Evolutionary conservation across 78 protist species (phyloP).

Genomic region (Speleostelium caveatum): DNA sequence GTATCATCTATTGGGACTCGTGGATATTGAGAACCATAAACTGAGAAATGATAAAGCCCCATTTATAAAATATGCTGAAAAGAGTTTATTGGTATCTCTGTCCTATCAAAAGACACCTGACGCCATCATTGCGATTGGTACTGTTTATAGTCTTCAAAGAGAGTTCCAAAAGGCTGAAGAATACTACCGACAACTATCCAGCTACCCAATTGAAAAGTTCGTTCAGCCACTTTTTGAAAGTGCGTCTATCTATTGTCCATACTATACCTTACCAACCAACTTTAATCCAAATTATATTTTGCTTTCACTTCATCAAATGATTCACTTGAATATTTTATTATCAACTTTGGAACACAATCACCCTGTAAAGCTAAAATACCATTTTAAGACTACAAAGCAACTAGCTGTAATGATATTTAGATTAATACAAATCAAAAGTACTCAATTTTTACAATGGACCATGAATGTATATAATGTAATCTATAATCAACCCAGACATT

Average conservation of each 20-base stretch:
- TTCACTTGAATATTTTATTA: not conserved
- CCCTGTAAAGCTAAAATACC: not conserved
- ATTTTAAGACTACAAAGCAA: not conserved
- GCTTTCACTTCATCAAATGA: not conserved
- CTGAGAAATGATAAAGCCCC: not conserved
- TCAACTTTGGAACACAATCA: not conserved
- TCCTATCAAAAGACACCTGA: slow-evolving; percentile 3
- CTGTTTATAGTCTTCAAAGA: slow-evolving; percentile 12
- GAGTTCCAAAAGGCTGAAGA: not conserved
- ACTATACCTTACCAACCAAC: not conserved
- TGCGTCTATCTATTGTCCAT: slow-evolving; percentile 30
- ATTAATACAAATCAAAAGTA: not conserved
- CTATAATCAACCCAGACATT: no score
- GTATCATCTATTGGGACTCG: slow-evolving; percentile 49
- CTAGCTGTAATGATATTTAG: not conserved
- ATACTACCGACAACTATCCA: not conserved
- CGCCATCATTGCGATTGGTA: not conserved
- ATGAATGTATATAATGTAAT: no score
- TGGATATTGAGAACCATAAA: slow-evolving; percentile 38
- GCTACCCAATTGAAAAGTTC: not conserved
- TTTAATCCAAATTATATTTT: not conserved
- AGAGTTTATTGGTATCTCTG: not conserved
- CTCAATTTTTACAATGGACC: not conserved
- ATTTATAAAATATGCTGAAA: not conserved
- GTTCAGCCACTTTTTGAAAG: slow-evolving; percentile 34